Conservation (phyloP, 164 flowering plant genomes). For the Vitis rotundifolia region DNA sequence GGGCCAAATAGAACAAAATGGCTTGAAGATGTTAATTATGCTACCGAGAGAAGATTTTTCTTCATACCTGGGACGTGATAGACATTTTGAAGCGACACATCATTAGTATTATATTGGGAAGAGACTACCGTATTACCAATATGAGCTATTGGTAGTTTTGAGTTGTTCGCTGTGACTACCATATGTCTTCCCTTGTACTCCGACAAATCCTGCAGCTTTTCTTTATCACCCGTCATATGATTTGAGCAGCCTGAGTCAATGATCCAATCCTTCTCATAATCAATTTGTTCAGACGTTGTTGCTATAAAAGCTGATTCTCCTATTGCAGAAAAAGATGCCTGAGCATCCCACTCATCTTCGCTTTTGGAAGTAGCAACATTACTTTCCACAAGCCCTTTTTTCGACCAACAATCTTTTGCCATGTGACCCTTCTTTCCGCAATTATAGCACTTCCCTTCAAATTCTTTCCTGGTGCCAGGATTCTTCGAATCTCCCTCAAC, state of each 20-base stretch:
- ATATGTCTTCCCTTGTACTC: conserved; percentile 8
- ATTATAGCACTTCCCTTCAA: neutral
- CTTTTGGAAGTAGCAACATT: conserved; percentile 4
- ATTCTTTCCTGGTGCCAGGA: too few relatives aligned
- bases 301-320: conserved; percentile 8
- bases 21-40: conserved; percentile 12
- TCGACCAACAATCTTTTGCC: conserved; percentile 4
- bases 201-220: neutral
- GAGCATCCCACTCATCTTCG: conserved; percentile 8
- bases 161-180: conserved; percentile 15
- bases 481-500: too few relatives aligned
- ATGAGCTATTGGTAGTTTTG: conserved; percentile 13
- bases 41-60: conserved; percentile 16
- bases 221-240: conserved; percentile 19
- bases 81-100: conserved; percentile 9
- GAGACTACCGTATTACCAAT: neutral
- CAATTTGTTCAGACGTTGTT: neutral
- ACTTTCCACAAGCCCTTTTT: conserved; percentile 1
- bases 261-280: conserved; percentile 14
- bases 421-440: conserved; percentile 10
- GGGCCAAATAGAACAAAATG: conserved; percentile 22
- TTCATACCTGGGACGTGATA: conserved; percentile 22
- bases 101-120: neutral
- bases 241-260: conserved; percentile 15
- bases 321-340: neutral